Conservation (phyloP, 257 asterid genomes). For the Scutellaria galericulata region DNA sequence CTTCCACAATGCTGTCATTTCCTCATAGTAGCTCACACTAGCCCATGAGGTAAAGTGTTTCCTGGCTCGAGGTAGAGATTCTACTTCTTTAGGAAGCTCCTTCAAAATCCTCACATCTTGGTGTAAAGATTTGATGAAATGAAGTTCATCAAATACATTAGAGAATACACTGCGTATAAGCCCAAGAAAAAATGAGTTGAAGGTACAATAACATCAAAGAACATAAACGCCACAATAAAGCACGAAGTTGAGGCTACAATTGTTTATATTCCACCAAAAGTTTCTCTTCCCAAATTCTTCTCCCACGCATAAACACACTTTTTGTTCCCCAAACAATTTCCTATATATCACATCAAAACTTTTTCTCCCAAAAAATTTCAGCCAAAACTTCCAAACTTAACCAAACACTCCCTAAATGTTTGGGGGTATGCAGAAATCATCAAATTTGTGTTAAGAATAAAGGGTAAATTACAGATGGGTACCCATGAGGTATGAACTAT, state of each 20-base stretch:
- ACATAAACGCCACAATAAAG: slow-evolving; percentile 5
- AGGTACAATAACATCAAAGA: slow-evolving; percentile 22
- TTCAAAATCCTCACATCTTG: slow-evolving; percentile 77
- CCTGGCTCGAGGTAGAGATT: slow-evolving; percentile 84
- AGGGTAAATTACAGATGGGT: neutral
- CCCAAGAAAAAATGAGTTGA: slow-evolving; percentile 36
- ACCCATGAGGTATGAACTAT: slow-evolving; percentile 12
- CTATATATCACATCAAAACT: slow-evolving; percentile 1
- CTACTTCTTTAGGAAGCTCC: slow-evolving; percentile 83
- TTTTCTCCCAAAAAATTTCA: neutral
- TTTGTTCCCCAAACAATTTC: neutral
- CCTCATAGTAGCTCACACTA: slow-evolving; percentile 78
- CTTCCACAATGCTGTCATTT: slow-evolving; percentile 77
- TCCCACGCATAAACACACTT: neutral
- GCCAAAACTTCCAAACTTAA: neutral
- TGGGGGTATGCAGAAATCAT: slow-evolving; percentile 7
- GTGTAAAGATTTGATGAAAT: slow-evolving; percentile 67
- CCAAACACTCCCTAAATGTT: slow-evolving; percentile 3
- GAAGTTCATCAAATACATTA: slow-evolving; percentile 83
- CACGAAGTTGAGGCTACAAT: slow-evolving; percentile 12
- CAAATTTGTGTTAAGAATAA: slow-evolving; percentile 13
- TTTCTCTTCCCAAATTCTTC: neutral
- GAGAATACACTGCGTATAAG: slow-evolving; percentile 74
- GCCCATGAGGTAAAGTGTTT: slow-evolving; percentile 94
- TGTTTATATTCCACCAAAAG: neutral